Percentiles rank a stretch among this genome's conserved stretches.
These are phyloP conservation scores for Pyricularia pennisetigena DNA, from an alignment of 2,329 filamentous ascomycete species.

Conservation along the genomic window DNA sequence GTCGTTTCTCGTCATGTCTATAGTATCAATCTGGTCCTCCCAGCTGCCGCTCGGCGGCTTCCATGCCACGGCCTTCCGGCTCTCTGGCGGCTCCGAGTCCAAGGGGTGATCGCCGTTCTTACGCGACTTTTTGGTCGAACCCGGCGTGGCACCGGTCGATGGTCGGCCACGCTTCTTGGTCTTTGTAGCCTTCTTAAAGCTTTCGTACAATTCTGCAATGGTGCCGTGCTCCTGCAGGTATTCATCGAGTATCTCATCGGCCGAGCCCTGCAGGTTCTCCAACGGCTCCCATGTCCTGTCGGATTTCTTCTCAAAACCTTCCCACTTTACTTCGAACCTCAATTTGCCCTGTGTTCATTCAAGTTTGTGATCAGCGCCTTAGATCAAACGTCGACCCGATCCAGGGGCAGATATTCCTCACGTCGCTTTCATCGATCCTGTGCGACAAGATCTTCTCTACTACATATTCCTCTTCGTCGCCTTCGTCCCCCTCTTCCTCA, in stretches of 20 bases:
- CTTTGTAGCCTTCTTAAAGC: slow-evolving; percentile 38
- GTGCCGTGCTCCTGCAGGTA: slow-evolving; percentile 59
- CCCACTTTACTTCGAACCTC: slow-evolving; percentile 70
- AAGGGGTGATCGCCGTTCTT: slow-evolving; percentile 39
- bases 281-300: slow-evolving; percentile 76
- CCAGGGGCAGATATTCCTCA: slow-evolving; percentile 15
- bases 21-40: slow-evolving; percentile 61
- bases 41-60: slow-evolving; percentile 63
- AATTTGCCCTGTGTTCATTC: slow-evolving; percentile 30
- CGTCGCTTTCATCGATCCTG: slow-evolving; percentile 42
- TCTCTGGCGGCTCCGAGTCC: slow-evolving; percentile 36
- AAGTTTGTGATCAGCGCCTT: not conserved
- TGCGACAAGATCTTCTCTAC: slow-evolving; percentile 67
- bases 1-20: slow-evolving; percentile 65
- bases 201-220: slow-evolving; percentile 40
- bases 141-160: slow-evolving; percentile 23
- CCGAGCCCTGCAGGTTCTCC: slow-evolving; percentile 55
- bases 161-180: slow-evolving; percentile 49
- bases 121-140: slow-evolving; percentile 30
- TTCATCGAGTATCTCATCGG: slow-evolving; percentile 48
- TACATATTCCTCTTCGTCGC: slow-evolving; percentile 43
- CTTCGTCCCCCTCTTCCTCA: slow-evolving; percentile 23
- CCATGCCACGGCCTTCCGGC: slow-evolving; percentile 37
- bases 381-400: slow-evolving; percentile 11
- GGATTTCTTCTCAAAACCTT: slow-evolving; percentile 59